These are phyloP conservation scores for Blastobotrys indianensis DNA, from an alignment of 1,139 yeast species.

Conservation along the genomic window DNA sequence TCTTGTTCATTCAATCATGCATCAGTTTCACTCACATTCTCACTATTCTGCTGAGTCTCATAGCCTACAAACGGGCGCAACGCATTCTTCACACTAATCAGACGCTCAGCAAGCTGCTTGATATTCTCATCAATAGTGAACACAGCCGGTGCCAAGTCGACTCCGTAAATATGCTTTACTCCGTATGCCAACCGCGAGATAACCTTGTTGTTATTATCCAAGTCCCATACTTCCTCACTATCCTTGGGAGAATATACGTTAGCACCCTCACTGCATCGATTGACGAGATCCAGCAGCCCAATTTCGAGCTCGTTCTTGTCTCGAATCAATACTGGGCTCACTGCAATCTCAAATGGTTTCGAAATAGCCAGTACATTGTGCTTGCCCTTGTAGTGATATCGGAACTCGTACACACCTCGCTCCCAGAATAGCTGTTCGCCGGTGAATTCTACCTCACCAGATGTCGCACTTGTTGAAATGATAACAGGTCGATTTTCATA, in stretches of 20 bases:
- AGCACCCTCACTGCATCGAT: conserved; percentile 22
- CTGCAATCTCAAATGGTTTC: conserved; percentile 61
- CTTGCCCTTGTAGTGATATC: conserved; percentile 64
- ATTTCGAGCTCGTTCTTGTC: conserved; percentile 31
- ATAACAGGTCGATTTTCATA: conserved; percentile 27
- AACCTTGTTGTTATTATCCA: conserved; percentile 21
- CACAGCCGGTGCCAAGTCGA: conserved; percentile 33
- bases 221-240: conserved; percentile 25
- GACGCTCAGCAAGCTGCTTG: conserved; percentile 27
- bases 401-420: conserved; percentile 67
- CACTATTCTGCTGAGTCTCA: conserved; percentile 3
- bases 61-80: conserved; percentile 27
- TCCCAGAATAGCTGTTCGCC: conserved; percentile 56
- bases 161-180: conserved; percentile 29
- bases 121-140: conserved; percentile 29
- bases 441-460: conserved; percentile 51
- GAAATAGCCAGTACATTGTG: conserved; percentile 69
- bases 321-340: conserved; percentile 40
- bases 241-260: conserved; percentile 23
- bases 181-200: conserved; percentile 30
- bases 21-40: conserved; percentile 1
- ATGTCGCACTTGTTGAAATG: conserved; percentile 22
- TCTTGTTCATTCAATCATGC: conserved; percentile 6
- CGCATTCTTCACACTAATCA: conserved; percentile 28
- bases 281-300: conserved; percentile 24